These are phyloP conservation scores for Arthrobotrys sphaeroides DNA, from an alignment of 2,329 filamentous ascomycete species.

Conservation along the genomic window DNA sequence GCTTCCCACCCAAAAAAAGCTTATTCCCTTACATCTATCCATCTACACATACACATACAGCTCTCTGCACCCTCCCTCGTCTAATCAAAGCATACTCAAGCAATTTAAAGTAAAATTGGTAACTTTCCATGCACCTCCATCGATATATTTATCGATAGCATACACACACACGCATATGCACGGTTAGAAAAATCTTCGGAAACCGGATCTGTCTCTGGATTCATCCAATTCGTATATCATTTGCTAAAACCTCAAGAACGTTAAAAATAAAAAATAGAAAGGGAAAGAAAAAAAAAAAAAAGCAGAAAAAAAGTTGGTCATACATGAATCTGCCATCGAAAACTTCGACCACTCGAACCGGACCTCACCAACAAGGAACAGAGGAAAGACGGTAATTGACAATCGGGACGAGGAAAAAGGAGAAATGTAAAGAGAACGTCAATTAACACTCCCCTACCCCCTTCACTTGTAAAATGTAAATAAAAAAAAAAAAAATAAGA, in stretches of 20 bases:
- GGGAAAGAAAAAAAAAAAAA: background rate
- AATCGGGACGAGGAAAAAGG: constrained; percentile 8
- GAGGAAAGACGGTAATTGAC: background rate
- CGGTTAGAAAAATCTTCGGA: too few relatives aligned
- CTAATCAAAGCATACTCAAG: too few relatives aligned
- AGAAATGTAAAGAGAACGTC: background rate
- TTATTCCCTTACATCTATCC: too few relatives aligned
- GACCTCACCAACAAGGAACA: too few relatives aligned
- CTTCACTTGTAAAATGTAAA: background rate
- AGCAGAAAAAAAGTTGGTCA: constrained; percentile 24
- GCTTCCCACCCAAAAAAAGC: too few relatives aligned
- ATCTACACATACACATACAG: too few relatives aligned
- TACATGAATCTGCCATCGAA: constrained; percentile 41
- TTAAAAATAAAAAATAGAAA: constrained; percentile 2
- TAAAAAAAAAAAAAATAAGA: background rate
- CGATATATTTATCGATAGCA: too few relatives aligned
- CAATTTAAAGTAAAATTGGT: too few relatives aligned
- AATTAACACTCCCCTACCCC: too few relatives aligned
- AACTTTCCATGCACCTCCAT: too few relatives aligned
- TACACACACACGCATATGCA: too few relatives aligned
- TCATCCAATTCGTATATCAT: constrained; percentile 28
- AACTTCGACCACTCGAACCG: background rate
- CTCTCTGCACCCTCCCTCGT: too few relatives aligned
- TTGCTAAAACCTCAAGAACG: constrained; percentile 37
- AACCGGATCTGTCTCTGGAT: background rate